These are phyloP conservation scores for Holtermannia corniformis DNA, from an alignment of 768 basidiomycete genomes.

Conservation along the genomic window DNA sequence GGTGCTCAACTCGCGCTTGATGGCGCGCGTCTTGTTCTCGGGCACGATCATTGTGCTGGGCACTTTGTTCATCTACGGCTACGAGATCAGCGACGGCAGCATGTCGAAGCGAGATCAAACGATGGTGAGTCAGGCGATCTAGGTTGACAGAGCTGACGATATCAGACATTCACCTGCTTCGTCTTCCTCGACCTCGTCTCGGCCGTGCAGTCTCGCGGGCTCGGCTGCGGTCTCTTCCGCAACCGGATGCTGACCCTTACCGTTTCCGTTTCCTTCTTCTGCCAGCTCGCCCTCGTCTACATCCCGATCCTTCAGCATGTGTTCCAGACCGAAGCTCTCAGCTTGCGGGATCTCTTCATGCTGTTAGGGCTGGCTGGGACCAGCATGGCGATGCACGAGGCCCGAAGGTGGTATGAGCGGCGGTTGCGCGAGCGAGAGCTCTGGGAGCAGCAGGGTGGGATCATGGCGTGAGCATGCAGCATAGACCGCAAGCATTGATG, in stretches of 20 bases:
- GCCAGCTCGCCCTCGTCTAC: constrained; percentile 78
- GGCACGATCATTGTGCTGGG: constrained; percentile 84
- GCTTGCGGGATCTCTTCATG: constrained; percentile 56
- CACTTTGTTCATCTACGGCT: constrained; percentile 75
- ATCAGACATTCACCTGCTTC: constrained; percentile 92
- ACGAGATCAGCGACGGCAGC: constrained; percentile 70
- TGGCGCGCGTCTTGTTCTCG: constrained; percentile 79
- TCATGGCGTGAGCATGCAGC: too few species aligned
- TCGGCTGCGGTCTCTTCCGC: constrained; percentile 62
- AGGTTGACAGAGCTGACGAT: neutral
- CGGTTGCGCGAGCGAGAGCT: constrained; percentile 38
- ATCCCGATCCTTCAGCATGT: constrained; percentile 80
- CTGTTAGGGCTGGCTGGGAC: constrained; percentile 58
- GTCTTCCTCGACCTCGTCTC: constrained; percentile 95
- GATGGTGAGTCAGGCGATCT: constrained; percentile 57
- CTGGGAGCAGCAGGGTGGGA: constrained; percentile 5
- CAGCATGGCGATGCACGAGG: constrained; percentile 67
- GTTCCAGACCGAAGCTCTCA: constrained; percentile 84
- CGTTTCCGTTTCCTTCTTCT: constrained; percentile 72
- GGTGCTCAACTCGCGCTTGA: constrained; percentile 64
- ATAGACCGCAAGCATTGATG: too few species aligned
- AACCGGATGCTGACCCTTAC: constrained; percentile 87
- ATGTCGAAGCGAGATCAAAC: constrained; percentile 86
- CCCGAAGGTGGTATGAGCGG: constrained; percentile 66
- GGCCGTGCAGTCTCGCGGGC: constrained; percentile 84